Conservation (phyloP, 768 basidiomycete species). For the Leccinum subgranulosum region DNA sequence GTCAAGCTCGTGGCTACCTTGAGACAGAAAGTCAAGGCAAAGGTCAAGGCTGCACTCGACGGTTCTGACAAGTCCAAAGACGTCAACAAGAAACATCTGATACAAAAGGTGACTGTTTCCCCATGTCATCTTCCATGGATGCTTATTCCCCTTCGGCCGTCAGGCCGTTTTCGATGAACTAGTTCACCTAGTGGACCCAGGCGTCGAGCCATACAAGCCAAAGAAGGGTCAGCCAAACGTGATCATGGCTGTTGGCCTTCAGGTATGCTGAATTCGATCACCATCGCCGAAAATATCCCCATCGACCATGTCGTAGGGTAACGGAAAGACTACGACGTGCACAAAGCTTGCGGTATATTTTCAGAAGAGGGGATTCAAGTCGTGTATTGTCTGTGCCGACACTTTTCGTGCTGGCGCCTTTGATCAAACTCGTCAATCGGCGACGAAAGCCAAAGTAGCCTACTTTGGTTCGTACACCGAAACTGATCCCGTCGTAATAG, state of each 20-base stretch:
- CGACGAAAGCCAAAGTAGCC: conserved; percentile 97
- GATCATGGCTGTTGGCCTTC: conserved; percentile 96
- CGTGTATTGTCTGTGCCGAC: conserved; percentile 97
- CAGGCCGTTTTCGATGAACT: conserved; percentile 97
- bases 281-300: background rate
- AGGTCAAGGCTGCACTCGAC: conserved; percentile 82
- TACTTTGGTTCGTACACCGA: conserved; percentile 99
- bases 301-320: conserved; percentile 57
- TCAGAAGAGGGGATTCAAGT: conserved; percentile 94
- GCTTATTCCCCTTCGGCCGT: conserved; percentile 12
- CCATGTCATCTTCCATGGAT: background rate
- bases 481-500: conserved; percentile 94
- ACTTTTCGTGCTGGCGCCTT: conserved; percentile 99
- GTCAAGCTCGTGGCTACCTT: conserved; percentile 90
- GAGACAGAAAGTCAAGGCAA: conserved; percentile 85
- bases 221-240: conserved; percentile 93
- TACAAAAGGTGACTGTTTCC: conserved; percentile 71
- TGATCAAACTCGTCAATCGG: conserved; percentile 98
- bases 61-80: conserved; percentile 73
- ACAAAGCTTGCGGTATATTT: conserved; percentile 98
- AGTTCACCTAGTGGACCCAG: conserved; percentile 92
- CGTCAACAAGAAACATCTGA: conserved; percentile 75
- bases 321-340: conserved; percentile 98
- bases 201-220: conserved; percentile 93
- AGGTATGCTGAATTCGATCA: conserved; percentile 48